Base-by-base conservation (phyloP, 176 grass and related monocot species). In the Zea luxurians region DNA sequence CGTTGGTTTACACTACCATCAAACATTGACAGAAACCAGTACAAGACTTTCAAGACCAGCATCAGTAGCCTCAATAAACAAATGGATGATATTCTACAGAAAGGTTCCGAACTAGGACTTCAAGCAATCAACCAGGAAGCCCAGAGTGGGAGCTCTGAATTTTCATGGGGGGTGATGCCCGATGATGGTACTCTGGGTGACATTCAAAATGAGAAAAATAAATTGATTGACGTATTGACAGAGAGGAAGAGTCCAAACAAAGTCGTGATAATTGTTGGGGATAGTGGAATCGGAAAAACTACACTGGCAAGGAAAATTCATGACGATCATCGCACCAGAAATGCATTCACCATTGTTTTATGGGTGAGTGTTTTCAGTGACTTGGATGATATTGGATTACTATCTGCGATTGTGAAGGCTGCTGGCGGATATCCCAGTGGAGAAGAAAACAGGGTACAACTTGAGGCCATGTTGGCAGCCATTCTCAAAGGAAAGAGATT, bases 241-340 rank as follows among this genome's bases (percentile, higher is more conserved):
- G 81, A 80, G 3, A 74, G 77, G 66, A 52, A 66, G 74, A 80
- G 34, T 55, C 40, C 75, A 6, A 71, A 71, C 38, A 53, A 27
- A 81, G 34, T 84, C 12, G 37, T 77, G 0, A 48, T 80, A 48
- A 66, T 84, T 75, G 45, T 90, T 80, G 75, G 88, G 45, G 15
- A 8, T 59, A 61, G 75, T 70, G 80, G 88, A 87, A 77, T 72
- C 4, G 84, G 88, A 0, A 90, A 90, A 70, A 87, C 88, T 59
- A 84, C 75, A 59, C 15, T 89, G 48, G 87, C 87, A 59, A 18
- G 66, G 50, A 85, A 80, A 70, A 73, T 85, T 77, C 36, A 85
- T 66, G 72, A 73, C 1, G 74, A 89, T 53, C 48, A 50, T 55
- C 45, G n/a, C 59, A 72, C n/a, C 66, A 87, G 80, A 73, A 79